phyloP scores from a whole-genome alignment of 176 grass and related monocot species.

The Luzula sylvatica region DNA sequence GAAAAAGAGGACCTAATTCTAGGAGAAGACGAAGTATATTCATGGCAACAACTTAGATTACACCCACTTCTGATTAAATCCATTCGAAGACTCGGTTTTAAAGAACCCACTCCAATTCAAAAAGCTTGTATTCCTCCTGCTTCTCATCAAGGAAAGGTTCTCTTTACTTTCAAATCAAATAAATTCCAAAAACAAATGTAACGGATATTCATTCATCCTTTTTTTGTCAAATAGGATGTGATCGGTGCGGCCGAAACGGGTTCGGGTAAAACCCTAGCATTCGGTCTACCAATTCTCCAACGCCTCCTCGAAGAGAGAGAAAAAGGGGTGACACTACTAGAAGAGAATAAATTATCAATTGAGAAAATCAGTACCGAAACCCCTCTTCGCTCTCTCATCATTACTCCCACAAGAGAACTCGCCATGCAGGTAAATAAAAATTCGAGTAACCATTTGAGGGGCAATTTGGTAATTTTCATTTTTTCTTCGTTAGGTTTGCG shows the following conservation, averaged over 20 bases:
- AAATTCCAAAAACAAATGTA: too few species aligned
- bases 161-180: slow-evolving; percentile 14
- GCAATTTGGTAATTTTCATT: background rate
- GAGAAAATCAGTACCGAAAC: slow-evolving; percentile 31
- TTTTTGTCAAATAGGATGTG: slow-evolving; percentile 55
- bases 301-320: slow-evolving; percentile 79
- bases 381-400: slow-evolving; percentile 64
- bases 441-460: too few species aligned
- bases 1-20: slow-evolving; percentile 27
- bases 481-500: slow-evolving; percentile 44
- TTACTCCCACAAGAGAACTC: slow-evolving; percentile 90
- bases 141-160: slow-evolving; percentile 94
- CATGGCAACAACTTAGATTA: slow-evolving; percentile 64
- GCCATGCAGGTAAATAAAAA: slow-evolving; percentile 63
- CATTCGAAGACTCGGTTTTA: slow-evolving; percentile 66
- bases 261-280: slow-evolving; percentile 90
- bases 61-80: slow-evolving; percentile 67
- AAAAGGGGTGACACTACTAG: slow-evolving; percentile 33
- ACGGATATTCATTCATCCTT: slow-evolving; percentile 3
- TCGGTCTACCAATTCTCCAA: slow-evolving; percentile 78
- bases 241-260: slow-evolving; percentile 94
- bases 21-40: slow-evolving; percentile 64
- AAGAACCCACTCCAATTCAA: slow-evolving; percentile 79
- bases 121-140: slow-evolving; percentile 75
- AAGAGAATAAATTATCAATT: slow-evolving; percentile 15